A percentile compares a stretch with the other conserved stretches of the same genome.
phyloP scores from a whole-genome alignment of 192 early-diverging fungal species.

The Radiomyces spectabilis region DNA sequence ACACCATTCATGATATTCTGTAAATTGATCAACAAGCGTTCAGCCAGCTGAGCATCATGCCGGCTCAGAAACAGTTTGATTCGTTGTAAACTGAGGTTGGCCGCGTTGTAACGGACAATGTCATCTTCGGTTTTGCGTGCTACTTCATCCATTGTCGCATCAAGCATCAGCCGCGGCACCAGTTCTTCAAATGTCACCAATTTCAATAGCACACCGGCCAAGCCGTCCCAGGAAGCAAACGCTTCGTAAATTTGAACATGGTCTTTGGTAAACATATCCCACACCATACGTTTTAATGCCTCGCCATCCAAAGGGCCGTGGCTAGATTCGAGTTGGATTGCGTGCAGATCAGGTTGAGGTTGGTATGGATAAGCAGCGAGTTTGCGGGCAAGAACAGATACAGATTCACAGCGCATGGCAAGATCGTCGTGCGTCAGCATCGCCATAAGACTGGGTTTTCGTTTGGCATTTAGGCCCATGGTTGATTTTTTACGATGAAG shows the following conservation, averaged over 20 bases:
- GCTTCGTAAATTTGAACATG: constrained; percentile 3
- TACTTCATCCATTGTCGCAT: constrained; percentile 5
- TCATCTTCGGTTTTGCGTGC: constrained; percentile 4
- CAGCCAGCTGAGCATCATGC: constrained; percentile 2
- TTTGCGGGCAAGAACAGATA: constrained; percentile 2
- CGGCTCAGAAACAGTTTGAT: constrained; percentile 5
- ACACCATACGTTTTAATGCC: not conserved
- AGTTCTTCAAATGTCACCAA: constrained; percentile 18
- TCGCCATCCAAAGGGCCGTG: constrained; percentile 11
- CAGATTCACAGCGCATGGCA: not conserved
- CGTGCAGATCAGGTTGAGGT: not conserved
- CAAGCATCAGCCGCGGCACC: constrained; percentile 7
- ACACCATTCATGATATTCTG: not conserved
- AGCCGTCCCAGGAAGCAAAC: constrained; percentile 8
- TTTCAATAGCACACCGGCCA: constrained; percentile 3
- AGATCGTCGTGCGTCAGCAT: constrained; percentile 10
- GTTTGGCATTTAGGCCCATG: not conserved
- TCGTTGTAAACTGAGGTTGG: constrained; percentile 3
- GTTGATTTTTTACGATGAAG: constrained; percentile 13
- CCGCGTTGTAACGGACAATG: not conserved
- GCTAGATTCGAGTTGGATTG: constrained; percentile 12
- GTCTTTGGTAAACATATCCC: not conserved
- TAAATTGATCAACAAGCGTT: constrained; percentile 3
- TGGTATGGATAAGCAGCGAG: constrained; percentile 1
- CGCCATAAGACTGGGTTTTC: constrained; percentile 9